Evolutionary conservation across 108 stramenopile species (phyloP).

Genomic region (Conticribra guillardii): DNA sequence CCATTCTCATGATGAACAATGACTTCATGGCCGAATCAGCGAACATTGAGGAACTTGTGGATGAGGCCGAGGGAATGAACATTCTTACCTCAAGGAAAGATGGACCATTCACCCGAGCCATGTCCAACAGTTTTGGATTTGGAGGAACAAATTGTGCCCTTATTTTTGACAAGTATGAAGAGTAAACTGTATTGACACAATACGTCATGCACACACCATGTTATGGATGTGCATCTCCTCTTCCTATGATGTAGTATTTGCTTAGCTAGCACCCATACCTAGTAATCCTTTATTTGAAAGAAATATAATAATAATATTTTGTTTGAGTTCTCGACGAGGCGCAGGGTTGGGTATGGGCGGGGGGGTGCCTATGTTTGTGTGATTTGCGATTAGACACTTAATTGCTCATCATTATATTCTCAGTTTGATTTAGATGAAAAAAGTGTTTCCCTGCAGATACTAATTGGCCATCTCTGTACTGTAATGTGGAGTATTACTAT

Average conservation of each 20-base stretch:
- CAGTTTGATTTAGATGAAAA: too few species aligned
- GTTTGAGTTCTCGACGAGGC: background rate
- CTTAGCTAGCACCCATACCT: too few species aligned
- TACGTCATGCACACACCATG: too few species aligned
- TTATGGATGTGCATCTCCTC: too few species aligned
- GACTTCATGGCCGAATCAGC: slow-evolving; percentile 96
- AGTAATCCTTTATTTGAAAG: too few species aligned
- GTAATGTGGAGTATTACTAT: too few species aligned
- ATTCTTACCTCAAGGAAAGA: slow-evolving; percentile 89
- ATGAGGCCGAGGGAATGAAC: slow-evolving; percentile 93
- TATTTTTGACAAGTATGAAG: slow-evolving; percentile 94
- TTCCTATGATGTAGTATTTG: background rate
- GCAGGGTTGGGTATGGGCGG: background rate
- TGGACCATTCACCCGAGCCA: slow-evolving; percentile 88
- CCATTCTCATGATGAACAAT: slow-evolving; percentile 95
- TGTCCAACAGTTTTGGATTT: slow-evolving; percentile 99
- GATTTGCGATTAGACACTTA: slow-evolving; percentile 15
- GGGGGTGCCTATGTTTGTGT: background rate
- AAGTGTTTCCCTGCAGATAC: too few species aligned
- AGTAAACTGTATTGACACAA: slow-evolving; percentile 29
- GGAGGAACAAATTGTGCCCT: slow-evolving; percentile 99
- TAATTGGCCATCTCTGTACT: too few species aligned
- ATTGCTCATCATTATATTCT: slow-evolving; percentile 5
- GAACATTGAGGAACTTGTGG: slow-evolving; percentile 86
- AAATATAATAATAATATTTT: too few species aligned